Base-by-base conservation (phyloP, 179 eudicot genomes). In the Camellia oleifera region DNA sequence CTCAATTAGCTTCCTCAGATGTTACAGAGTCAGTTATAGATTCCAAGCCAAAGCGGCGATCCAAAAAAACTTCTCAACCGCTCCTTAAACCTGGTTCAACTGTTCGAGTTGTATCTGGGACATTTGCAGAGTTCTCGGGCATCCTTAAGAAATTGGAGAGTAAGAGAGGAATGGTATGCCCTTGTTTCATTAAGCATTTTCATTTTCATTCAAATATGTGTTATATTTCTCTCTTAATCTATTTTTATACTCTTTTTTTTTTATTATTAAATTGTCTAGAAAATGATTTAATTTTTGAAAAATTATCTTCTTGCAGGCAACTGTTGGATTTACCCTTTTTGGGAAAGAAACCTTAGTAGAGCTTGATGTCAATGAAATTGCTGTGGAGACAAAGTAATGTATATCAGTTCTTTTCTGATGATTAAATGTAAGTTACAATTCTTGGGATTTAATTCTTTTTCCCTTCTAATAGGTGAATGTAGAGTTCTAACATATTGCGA, bases 281-380 rank as follows among this genome's bases (percentile, higher is more conserved):
- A 70, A 20, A 20, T 81, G 23, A 23, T 45, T 60, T 20, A 17
- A 67, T 45, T 11, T 26, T 63, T 14, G 13, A 74, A 40, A 42
- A 15, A 8, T 26, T 77, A 62, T 79, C 62, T 72, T 60, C 56
- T 76, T 87, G 89, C 92, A 97, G 99, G 97, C 87, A 72, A 90
- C 93, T 63, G 97, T 97, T 72, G 95, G 91, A 72, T 93, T 97
- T 81, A 86, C 94, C 8, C 78, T 97, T 12, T 92, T 97, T 72
- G 98, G 99, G 60, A 97, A 97, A 89, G 97, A 91, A 83, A 93
- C 95, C 42, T 81, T 93, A 64, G 98, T 95, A 61, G 98, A 93
- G 76, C 76, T 97, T 72, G 86, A 87, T 85, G 77, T 90, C 83
- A 76, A 81, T 61, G 91, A 90, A 60, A 84, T 97, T 61, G 82